phyloP scores from a whole-genome alignment of 495 filamentous ascomycete genomes.

The Penicillium dipodomyicola region DNA sequence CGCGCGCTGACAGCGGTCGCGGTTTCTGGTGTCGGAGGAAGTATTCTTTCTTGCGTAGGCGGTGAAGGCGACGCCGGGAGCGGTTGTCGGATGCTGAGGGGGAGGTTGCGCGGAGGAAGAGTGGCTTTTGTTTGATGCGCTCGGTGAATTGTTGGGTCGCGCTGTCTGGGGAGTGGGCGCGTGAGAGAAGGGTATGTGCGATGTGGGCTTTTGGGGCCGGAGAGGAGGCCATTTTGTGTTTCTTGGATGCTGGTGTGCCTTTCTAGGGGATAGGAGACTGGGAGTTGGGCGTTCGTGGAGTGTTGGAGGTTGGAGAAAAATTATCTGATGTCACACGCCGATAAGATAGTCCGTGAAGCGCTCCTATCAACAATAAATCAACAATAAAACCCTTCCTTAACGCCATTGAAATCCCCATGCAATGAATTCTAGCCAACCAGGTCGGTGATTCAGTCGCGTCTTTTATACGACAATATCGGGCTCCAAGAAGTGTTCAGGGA shows the following conservation, averaged over 20 bases:
- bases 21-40: constrained; percentile 62
- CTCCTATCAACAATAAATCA: too few relatives aligned
- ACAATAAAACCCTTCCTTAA: too few relatives aligned
- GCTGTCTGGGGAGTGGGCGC: constrained; percentile 69
- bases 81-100: constrained; percentile 62
- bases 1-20: constrained; percentile 72
- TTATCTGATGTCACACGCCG: constrained; percentile 28
- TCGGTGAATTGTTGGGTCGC: constrained; percentile 71
- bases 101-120: constrained; percentile 72
- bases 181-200: constrained; percentile 64
- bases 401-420: too few relatives aligned
- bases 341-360: constrained; percentile 15
- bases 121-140: constrained; percentile 77
- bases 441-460: too few relatives aligned
- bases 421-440: too few relatives aligned
- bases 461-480: too few relatives aligned
- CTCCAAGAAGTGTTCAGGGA: too few relatives aligned
- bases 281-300: neutral
- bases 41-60: constrained; percentile 54
- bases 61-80: constrained; percentile 56
- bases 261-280: neutral
- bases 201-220: constrained; percentile 46
- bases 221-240: constrained; percentile 26
- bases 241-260: neutral
- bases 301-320: constrained; percentile 16